These are phyloP conservation scores for Bondarzewia mesenterica DNA, from an alignment of 1,284 basidiomycete species.

Conservation along the genomic window DNA sequence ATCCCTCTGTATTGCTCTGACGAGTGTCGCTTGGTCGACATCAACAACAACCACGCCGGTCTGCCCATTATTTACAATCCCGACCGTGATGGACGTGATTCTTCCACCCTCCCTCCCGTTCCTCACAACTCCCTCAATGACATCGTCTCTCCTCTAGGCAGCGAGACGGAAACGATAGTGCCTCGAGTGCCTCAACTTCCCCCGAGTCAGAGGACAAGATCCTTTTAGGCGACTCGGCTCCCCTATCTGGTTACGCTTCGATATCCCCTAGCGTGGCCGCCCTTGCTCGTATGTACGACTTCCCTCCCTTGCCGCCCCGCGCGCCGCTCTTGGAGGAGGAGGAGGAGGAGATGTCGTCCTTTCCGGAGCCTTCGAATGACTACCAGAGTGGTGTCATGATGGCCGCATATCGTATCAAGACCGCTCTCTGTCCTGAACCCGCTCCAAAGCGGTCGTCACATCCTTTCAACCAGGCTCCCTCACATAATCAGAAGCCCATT, in stretches of 20 bases:
- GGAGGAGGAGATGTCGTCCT: slow-evolving; percentile 7
- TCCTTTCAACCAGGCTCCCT: slow-evolving; percentile 12
- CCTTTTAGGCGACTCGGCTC: slow-evolving; percentile 16
- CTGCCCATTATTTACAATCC: slow-evolving; percentile 40
- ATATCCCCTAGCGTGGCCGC: slow-evolving; percentile 32
- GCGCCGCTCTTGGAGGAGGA: slow-evolving; percentile 17
- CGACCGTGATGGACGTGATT: slow-evolving; percentile 24
- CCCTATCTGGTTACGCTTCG: slow-evolving; percentile 25
- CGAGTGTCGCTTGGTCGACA: slow-evolving; percentile 55
- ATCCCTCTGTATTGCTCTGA: slow-evolving; percentile 75
- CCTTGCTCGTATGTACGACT: slow-evolving; percentile 45
- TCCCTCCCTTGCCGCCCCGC: slow-evolving; percentile 33
- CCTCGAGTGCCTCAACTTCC: slow-evolving; percentile 31
- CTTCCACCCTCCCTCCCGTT: slow-evolving; percentile 30
- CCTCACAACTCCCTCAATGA: slow-evolving; percentile 30
- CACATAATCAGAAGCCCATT: slow-evolving; percentile 32
- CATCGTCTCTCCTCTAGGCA: slow-evolving; percentile 23
- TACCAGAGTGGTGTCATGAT: slow-evolving; percentile 60
- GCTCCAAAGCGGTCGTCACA: slow-evolving; percentile 21
- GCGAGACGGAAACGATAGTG: slow-evolving; percentile 34
- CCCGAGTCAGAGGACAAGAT: slow-evolving; percentile 21
- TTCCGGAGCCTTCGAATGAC: slow-evolving; percentile 25
- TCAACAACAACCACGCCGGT: slow-evolving; percentile 32
- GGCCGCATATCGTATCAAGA: slow-evolving; percentile 48
- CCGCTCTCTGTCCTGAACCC: slow-evolving; percentile 36